Evolutionary conservation across 345 rosid genomes (phyloP), one percentile per base, ranked within the genome.

Genomic region (Acer yangbiense): DNA sequence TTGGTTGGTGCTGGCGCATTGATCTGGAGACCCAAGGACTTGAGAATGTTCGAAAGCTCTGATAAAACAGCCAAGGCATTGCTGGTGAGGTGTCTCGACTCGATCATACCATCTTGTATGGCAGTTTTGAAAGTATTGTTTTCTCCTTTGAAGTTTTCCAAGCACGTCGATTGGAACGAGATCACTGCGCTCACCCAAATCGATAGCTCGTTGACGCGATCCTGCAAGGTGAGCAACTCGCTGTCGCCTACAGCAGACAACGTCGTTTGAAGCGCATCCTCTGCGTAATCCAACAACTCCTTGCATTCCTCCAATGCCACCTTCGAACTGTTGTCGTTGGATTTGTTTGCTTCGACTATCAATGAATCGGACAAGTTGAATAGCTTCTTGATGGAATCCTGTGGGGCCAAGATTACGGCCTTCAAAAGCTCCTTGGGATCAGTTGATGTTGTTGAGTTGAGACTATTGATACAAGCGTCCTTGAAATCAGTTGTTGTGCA

Each of bases 121-220:
- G 77, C 68, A 18, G 32, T 11, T 81, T 84, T 85, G 71, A 78
- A 57, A 18, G 69, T 72, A 54, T 54, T 66, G 32, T 82, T 73
- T 0, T 75, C 82, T 16, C 76, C 82, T 20, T 78, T 76, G 35
- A 92, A 77, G 21, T 85, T 91, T 32, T 92, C 97, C 52, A 84
- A 65, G 82, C 98, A 94, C 2, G 88, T 83, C 27, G 80, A 64
- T 70, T 88, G 89, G 85, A 87, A 90, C 0, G 91, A 82, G 71
- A 89, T 77, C 46, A 92, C 92, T 2, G 92, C 87, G 69, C 87
- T 89, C 65, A 94, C 71, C 97, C 87, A 83, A 65, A 84, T 77
- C 78, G 81, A 80, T 10, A 88, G 63, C 68, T 85, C 87, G 1
- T 69, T 67, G 0, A 74, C 29, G 0, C 79, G 76, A 21, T 75